Evolutionary conservation across 257 asterid species (phyloP).

Genomic region (Haberlea rhodopensis): DNA sequence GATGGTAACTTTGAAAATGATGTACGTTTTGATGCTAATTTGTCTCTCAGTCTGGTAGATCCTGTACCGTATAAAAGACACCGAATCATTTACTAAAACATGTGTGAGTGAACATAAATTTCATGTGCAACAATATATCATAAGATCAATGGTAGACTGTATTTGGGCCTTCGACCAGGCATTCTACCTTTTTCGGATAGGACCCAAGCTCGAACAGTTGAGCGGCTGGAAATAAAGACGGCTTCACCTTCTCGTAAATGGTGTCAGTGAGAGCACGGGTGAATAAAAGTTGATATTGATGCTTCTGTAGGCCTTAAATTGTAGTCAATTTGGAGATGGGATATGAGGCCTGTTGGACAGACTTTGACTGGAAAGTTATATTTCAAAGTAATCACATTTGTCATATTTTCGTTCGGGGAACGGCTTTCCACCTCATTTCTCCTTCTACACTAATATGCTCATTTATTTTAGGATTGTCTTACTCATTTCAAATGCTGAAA

Average conservation of each 20-base stretch:
- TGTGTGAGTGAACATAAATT: neutral
- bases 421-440: neutral
- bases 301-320: too few relatives aligned
- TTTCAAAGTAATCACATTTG: neutral
- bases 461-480: too few relatives aligned
- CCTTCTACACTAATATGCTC: neutral
- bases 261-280: too few relatives aligned
- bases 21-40: neutral
- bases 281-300: too few relatives aligned
- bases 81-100: constrained; percentile 37
- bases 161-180: too few relatives aligned
- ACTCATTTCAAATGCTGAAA: too few relatives aligned
- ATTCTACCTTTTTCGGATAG: too few relatives aligned
- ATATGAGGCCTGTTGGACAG: neutral
- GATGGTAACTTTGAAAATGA: neutral
- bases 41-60: neutral
- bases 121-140: neutral
- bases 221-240: too few relatives aligned
- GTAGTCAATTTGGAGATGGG: neutral
- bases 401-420: neutral
- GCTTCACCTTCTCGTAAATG: too few relatives aligned
- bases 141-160: neutral
- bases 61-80: constrained; percentile 37
- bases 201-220: too few relatives aligned
- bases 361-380: too few relatives aligned